These are phyloP conservation scores for Prunus persica DNA, from an alignment of 306 rosid species.

Conservation along the genomic window DNA sequence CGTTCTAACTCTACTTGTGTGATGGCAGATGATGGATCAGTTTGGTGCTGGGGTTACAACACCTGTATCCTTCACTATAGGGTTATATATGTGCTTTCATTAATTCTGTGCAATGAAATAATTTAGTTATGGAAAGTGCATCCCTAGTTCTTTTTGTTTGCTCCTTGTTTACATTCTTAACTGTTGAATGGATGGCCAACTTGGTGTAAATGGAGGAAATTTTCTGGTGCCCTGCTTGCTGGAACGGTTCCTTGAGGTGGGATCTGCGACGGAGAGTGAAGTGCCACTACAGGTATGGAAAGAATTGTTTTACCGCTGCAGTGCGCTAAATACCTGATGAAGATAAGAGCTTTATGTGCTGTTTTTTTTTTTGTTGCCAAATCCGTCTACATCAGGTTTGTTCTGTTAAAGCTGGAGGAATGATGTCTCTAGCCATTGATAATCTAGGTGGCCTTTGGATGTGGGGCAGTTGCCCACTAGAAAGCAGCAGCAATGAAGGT, in stretches of 20 bases:
- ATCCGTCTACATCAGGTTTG: conserved; percentile 42
- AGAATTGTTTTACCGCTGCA: conserved; percentile 7
- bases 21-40: conserved; percentile 83
- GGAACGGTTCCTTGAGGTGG: conserved; percentile 45
- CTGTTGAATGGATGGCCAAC: conserved; percentile 88
- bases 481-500: conserved; percentile 40
- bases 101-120: neutral
- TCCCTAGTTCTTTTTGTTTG: neutral
- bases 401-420: conserved; percentile 84
- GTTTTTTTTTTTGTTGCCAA: neutral
- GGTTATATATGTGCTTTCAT: neutral
- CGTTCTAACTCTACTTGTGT: conserved; percentile 25
- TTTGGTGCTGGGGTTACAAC: conserved; percentile 97
- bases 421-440: conserved; percentile 85
- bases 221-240: conserved; percentile 53
- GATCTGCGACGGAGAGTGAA: conserved; percentile 41
- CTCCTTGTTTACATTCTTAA: conserved; percentile 47
- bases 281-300: conserved; percentile 46
- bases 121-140: conserved; percentile 19
- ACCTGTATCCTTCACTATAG: conserved; percentile 67
- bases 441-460: conserved; percentile 68
- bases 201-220: conserved; percentile 62
- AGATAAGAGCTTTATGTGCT: conserved; percentile 12
- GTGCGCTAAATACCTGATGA: neutral
- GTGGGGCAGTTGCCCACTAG: conserved; percentile 82